phyloP scores from a whole-genome alignment of 2,329 filamentous ascomycete species.

The Claviceps sp. region DNA sequence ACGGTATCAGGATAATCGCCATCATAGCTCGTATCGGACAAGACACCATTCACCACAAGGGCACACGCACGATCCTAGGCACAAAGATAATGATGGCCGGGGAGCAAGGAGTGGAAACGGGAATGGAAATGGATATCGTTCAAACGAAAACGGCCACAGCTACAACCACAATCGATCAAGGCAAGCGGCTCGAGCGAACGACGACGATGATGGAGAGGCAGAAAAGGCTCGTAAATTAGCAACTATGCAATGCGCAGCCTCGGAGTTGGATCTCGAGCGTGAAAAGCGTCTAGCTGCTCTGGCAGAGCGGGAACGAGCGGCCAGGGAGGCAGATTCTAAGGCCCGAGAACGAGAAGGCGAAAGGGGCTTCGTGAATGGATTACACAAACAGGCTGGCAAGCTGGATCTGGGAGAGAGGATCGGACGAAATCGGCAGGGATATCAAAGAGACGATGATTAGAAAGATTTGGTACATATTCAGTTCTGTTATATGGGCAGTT shows the following conservation, averaged over 20 bases:
- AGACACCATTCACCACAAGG: constrained; percentile 4
- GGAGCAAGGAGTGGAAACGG: not conserved
- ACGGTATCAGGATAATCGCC: not conserved
- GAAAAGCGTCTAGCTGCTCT: constrained; percentile 53
- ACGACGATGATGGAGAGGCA: constrained; percentile 30
- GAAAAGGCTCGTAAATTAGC: constrained; percentile 55
- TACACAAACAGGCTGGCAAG: constrained; percentile 46
- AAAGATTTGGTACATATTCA: too few relatives aligned
- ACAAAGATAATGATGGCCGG: not conserved
- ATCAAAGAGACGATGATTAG: constrained; percentile 32
- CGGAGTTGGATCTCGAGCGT: constrained; percentile 57
- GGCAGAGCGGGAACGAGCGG: constrained; percentile 49
- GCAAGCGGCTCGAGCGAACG: not conserved
- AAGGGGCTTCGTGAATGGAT: constrained; percentile 47
- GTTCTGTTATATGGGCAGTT: too few relatives aligned
- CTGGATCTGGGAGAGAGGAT: constrained; percentile 39
- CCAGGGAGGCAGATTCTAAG: constrained; percentile 53
- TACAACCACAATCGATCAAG: not conserved
- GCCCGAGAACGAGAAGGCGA: constrained; percentile 50
- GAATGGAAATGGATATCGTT: not conserved
- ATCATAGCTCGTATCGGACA: not conserved
- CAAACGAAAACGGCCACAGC: constrained; percentile 10
- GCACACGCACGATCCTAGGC: constrained; percentile 7
- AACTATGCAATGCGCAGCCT: constrained; percentile 60
- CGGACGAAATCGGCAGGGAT: constrained; percentile 32